Evolutionary conservation across 164 flowering plant species (phyloP), one percentile per base, ranked within the genome.

Genomic region (Nelumbo lutea): DNA sequence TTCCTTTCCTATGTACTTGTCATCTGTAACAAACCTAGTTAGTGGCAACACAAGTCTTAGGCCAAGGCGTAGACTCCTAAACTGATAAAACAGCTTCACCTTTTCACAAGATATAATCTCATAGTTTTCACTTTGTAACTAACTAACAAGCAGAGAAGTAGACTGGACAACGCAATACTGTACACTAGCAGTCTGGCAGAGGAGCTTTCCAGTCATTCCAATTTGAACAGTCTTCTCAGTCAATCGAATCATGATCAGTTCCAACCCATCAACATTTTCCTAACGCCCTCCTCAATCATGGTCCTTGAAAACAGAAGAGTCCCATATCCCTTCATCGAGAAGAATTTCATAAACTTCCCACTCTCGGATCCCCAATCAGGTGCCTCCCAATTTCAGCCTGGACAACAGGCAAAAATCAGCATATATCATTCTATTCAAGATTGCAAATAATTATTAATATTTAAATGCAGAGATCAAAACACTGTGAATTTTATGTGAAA

Each of bases 261-360:
- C 90, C 86, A 83, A n/a, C 90, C 90, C 90, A 84, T 86, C 73
- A 86, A 69, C 76, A 68, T 77, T 9, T 81, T 84, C 46, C 77
- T 73, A 0, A 86, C 87, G 57, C 70, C 78, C 59, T 77, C 81
- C 65, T 81, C 80, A 9, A 86, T 77, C 72, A 70, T 77, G 59
- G 71, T 76, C 69, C 81, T 77, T 5, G 79, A 68, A n/a, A 46
- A 78, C 69, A 14, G 63, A 63, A 11, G 41, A 6, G 44, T 70
- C 71, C n/a, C n/a, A n/a, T n/a, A 42, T 79, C 76, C 84, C 80
- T 72, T 86, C 90, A 10, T 82, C 87, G 5, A 84, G 84, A 47
- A 84, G 76, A 70, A 86, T 76, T 72, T 86, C 77, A 70, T 84
- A 86, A 5, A 86, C 85, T 70, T 86, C 90, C 87, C 87, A 86